phyloP scores from a whole-genome alignment of 805 yeast species.

The Saccharomycopsis synnaedendra region DNA sequence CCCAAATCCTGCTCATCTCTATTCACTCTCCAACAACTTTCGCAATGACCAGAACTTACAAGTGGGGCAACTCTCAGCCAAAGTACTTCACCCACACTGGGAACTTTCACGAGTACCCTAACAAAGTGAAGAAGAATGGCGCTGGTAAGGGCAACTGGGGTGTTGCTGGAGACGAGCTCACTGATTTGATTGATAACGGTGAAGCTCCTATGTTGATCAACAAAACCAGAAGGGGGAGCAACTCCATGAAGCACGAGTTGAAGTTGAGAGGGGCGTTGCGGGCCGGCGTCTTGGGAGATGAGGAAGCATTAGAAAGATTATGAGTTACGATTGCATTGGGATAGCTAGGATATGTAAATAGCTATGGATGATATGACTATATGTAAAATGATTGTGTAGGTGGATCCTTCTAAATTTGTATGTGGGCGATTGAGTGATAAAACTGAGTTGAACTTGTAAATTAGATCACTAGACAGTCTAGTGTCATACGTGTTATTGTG shows the following conservation, averaged over 20 bases:
- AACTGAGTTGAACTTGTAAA: too few relatives aligned
- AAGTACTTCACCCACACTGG: slow-evolving; percentile 78
- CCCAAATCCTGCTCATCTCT: not conserved
- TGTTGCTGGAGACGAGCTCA: slow-evolving; percentile 61
- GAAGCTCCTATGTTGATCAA: slow-evolving; percentile 38
- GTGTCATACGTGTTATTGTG: too few relatives aligned
- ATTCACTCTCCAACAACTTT: not conserved
- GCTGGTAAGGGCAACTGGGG: slow-evolving; percentile 91
- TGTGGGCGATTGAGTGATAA: too few relatives aligned
- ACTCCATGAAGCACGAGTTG: slow-evolving; percentile 31
- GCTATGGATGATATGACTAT: too few relatives aligned
- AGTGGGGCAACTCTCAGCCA: slow-evolving; percentile 55
- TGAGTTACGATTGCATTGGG: too few relatives aligned
- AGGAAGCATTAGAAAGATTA: too few relatives aligned
- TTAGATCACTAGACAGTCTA: too few relatives aligned
- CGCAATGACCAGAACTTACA: slow-evolving; percentile 66
- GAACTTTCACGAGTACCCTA: slow-evolving; percentile 55
- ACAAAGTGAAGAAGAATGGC: slow-evolving; percentile 70
- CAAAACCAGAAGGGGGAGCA: slow-evolving; percentile 40
- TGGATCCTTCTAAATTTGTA: too few relatives aligned
- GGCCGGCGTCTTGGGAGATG: too few relatives aligned
- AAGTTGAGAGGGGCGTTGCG: slow-evolving; percentile 20
- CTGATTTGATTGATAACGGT: slow-evolving; percentile 48
- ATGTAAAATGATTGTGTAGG: too few relatives aligned
- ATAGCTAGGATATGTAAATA: too few relatives aligned